Conservation (phyloP, 2,329 filamentous ascomycete genomes). For the Monilinia aucupariae region DNA sequence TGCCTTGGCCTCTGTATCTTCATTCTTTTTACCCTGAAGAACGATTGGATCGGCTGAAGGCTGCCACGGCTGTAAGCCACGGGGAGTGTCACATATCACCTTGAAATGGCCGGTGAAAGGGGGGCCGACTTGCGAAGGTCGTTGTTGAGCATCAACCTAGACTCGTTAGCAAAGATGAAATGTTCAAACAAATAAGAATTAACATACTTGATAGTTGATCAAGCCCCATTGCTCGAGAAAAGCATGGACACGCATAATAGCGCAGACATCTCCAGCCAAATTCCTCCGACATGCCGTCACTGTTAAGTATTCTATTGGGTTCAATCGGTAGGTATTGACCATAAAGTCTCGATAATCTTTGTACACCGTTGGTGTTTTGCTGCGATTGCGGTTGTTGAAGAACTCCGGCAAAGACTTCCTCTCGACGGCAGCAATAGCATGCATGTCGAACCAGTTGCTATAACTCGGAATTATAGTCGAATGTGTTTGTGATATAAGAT, state of each 20-base stretch:
- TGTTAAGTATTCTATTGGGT: conserved; percentile 92
- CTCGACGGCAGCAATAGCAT: conserved; percentile 82
- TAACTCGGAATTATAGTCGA: conserved; percentile 96
- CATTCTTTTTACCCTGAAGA: conserved; percentile 53
- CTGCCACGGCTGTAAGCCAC: conserved; percentile 91
- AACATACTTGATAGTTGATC: conserved; percentile 90
- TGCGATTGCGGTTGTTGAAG: conserved; percentile 96
- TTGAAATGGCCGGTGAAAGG: conserved; percentile 98
- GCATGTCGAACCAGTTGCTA: conserved; percentile 99
- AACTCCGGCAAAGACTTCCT: conserved; percentile 94
- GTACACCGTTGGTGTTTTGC: conserved; percentile 95
- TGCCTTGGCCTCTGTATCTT: conserved; percentile 48
- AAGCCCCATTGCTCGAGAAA: conserved; percentile 98
- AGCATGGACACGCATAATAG: conserved; percentile 97
- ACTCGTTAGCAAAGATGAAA: conserved; percentile 31
- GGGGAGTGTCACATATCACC: conserved; percentile 89
- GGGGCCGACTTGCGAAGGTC: conserved; percentile 90
- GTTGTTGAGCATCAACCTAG: conserved; percentile 91
- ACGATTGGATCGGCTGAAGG: conserved; percentile 72
- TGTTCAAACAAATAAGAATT: background rate
- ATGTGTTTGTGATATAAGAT: conserved; percentile 89
- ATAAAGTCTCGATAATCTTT: conserved; percentile 99
- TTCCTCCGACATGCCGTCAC: conserved; percentile 95
- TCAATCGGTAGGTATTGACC: conserved; percentile 98
- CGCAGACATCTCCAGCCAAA: conserved; percentile 92